Evolutionary conservation across 495 filamentous ascomycete species (phyloP), one percentile per base, ranked within the genome.

Genomic region (Aspergillus ellipticus): DNA sequence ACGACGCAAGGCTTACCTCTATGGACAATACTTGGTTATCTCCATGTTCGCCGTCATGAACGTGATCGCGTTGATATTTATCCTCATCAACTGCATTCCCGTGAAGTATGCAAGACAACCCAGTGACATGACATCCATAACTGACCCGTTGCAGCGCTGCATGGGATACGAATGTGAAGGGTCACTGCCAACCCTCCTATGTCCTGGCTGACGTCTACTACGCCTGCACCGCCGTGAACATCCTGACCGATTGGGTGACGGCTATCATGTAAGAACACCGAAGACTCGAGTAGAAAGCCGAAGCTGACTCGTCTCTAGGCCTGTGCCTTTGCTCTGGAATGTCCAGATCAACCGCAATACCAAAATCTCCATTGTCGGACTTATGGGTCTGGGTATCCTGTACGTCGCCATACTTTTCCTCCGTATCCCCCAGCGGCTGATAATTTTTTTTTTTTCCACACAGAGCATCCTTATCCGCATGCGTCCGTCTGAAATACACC

Each of bases 301-400:
- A 2, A 4, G 10, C 43, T 55, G 49, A 55, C 43, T n/a, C 11
- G 8, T 71, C n/a, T 7, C 69, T 33, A 61, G 59, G 28, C 79
- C 79, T 0, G 75, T 79, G 58, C 55, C 76, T 13, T 65, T 82
- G 10, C 66, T 81, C 7, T 79, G 75, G 75, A 72, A 74, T 2
- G 64, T 80, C 19, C 69, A 81, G 33, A 77, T 82, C 58, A 65
- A 67, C 31, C 62, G 57, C 42, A 66, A 66, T 35, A 78, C 76
- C 26, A 80, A 81, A 51, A 61, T 74, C 42, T 73, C 71, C 7
- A 76, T 82, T 19, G 72, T 73, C 46, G 64, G 63, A 0, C 71
- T 75, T 19, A 75, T 81, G 70, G 77, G 79, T 29, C 60, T 81
- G 3, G 79, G 79, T 10, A 53, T 80, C 50, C 56, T 81, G 76